A percentile compares a stretch with the other conserved stretches of the same genome.
Conservation (phyloP, 768 basidiomycete species). For the Neoboletus brunneissimus region DNA sequence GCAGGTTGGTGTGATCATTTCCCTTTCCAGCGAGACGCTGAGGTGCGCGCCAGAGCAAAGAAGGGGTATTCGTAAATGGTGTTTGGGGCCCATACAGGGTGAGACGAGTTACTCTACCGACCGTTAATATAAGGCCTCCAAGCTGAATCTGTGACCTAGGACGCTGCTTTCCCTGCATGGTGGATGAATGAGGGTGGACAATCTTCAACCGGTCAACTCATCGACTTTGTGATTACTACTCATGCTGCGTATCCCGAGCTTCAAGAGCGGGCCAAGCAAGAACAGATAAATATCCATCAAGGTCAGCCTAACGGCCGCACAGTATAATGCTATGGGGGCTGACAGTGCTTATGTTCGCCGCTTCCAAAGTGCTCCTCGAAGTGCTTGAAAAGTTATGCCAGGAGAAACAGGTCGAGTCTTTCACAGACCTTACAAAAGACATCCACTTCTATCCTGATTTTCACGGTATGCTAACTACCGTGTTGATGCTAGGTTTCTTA, state of each 20-base stretch:
- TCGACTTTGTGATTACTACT: constrained; percentile 92
- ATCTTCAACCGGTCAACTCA: constrained; percentile 92
- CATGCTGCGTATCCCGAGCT: constrained; percentile 82
- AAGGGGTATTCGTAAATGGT: constrained; percentile 84
- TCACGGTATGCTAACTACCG: constrained; percentile 53
- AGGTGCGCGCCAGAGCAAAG: constrained; percentile 53
- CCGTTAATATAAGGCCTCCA: background rate
- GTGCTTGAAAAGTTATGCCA: constrained; percentile 63
- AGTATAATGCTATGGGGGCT: background rate
- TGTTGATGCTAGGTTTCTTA: background rate
- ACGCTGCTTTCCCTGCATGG: constrained; percentile 89
- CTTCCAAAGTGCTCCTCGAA: constrained; percentile 61
- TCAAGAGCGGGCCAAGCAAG: constrained; percentile 56
- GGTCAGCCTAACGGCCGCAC: constrained; percentile 33
- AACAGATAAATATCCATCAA: constrained; percentile 55
- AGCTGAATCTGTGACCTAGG: constrained; percentile 37
- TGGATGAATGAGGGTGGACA: constrained; percentile 99
- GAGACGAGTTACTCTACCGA: constrained; percentile 4
- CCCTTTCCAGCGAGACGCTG: background rate
- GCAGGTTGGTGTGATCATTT: constrained; percentile 47
- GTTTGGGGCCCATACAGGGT: constrained; percentile 92
- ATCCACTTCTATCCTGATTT: constrained; percentile 95
- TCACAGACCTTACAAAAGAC: constrained; percentile 86
- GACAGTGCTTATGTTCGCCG: background rate
- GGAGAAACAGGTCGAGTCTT: constrained; percentile 52